Evolutionary conservation across 495 filamentous ascomycete genomes (phyloP).

Genomic region (Penicillium desertorum): DNA sequence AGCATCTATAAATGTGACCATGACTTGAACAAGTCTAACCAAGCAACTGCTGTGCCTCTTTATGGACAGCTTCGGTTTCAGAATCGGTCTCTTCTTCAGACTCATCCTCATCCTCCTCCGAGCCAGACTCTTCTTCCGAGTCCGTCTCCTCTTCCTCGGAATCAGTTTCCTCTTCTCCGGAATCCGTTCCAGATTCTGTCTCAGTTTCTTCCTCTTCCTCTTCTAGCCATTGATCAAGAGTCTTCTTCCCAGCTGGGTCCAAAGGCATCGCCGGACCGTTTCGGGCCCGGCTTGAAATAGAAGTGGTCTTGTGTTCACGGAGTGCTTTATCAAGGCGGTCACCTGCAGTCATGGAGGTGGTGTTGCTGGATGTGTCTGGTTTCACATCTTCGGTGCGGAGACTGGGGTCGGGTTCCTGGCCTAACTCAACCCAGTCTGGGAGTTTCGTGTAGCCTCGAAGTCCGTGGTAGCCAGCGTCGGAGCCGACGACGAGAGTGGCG

Average conservation of each 20-base stretch:
- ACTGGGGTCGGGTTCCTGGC: conserved; percentile 73
- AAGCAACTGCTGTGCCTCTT: conserved; percentile 30
- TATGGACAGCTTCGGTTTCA: conserved; percentile 31
- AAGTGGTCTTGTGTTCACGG: conserved; percentile 38
- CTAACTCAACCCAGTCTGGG: conserved; percentile 80
- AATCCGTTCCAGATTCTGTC: conserved; percentile 46
- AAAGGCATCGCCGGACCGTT: conserved; percentile 15
- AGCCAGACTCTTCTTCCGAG: conserved; percentile 36
- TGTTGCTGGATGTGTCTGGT: conserved; percentile 24
- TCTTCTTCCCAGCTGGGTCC: conserved; percentile 57
- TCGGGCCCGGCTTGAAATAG: conserved; percentile 17
- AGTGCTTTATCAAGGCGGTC: conserved; percentile 63
- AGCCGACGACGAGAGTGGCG: conserved; percentile 78
- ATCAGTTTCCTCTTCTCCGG: conserved; percentile 49
- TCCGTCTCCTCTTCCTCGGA: conserved; percentile 49
- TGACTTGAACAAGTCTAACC: background rate
- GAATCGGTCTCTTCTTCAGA: conserved; percentile 44
- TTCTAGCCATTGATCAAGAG: conserved; percentile 83
- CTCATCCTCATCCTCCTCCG: conserved; percentile 49
- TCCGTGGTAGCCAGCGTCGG: conserved; percentile 66
- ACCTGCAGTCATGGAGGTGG: conserved; percentile 54
- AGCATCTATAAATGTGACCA: conserved; percentile 7
- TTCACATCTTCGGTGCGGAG: conserved; percentile 58
- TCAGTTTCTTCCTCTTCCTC: conserved; percentile 45
- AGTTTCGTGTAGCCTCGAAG: conserved; percentile 73